Percentiles rank a stretch among this genome's conserved stretches.
These are phyloP conservation scores for Hyphochytrium catenoides DNA, from an alignment of 352 stramenopile genomes.

Conservation along the genomic window DNA sequence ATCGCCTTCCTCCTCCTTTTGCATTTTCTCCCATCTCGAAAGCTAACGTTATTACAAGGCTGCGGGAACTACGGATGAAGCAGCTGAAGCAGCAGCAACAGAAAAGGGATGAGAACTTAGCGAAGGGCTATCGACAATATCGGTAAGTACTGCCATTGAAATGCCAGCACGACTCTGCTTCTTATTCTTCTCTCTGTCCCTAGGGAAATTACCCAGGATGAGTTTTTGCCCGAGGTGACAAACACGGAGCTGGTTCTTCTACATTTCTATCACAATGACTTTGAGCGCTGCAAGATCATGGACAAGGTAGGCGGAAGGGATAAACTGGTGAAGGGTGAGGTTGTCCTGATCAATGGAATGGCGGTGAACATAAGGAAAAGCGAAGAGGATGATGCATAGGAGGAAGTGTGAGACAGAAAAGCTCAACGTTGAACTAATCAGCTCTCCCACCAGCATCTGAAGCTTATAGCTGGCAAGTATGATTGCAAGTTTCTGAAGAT, in stretches of 20 bases:
- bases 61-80: constrained; percentile 49
- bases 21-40: not conserved
- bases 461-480: no score
- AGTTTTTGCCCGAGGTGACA: constrained; percentile 84
- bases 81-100: constrained; percentile 32
- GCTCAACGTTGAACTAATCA: no score
- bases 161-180: no score
- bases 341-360: no score
- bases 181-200: no score
- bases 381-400: no score
- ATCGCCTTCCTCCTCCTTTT: no score
- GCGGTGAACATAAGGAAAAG: no score
- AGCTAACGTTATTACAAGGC: constrained; percentile 9
- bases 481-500: constrained; percentile 86
- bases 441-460: no score
- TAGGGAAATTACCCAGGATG: constrained; percentile 79
- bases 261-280: constrained; percentile 91
- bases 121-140: constrained; percentile 48
- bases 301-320: constrained; percentile 53
- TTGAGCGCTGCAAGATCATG: constrained; percentile 93
- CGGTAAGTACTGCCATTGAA: constrained; percentile 6
- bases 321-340: no score
- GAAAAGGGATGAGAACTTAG: constrained; percentile 26
- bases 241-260: constrained; percentile 48
- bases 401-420: no score